These are phyloP conservation scores for Glonium stellatum DNA, from an alignment of 495 filamentous ascomycete species.

Conservation along the genomic window DNA sequence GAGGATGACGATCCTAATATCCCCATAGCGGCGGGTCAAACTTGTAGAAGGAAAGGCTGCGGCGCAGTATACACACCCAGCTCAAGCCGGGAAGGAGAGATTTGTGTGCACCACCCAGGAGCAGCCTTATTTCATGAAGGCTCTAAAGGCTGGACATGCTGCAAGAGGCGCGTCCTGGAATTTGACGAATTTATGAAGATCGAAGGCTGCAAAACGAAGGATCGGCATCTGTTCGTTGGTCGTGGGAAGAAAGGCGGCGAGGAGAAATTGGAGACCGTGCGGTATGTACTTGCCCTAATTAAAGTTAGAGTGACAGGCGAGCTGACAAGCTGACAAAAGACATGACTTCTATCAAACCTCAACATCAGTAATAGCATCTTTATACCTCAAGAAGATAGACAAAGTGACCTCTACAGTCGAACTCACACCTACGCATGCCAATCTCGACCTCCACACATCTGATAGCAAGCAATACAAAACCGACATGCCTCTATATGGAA, in stretches of 20 bases:
- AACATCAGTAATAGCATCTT: conserved; percentile 74
- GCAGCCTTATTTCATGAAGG: conserved; percentile 92
- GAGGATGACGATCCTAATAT: conserved; percentile 77
- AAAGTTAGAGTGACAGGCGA: not conserved
- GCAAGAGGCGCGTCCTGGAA: conserved; percentile 88
- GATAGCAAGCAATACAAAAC: conserved; percentile 78
- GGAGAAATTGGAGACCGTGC: conserved; percentile 60
- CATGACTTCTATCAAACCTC: conserved; percentile 95
- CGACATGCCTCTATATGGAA: conserved; percentile 65
- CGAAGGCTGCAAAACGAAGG: conserved; percentile 76
- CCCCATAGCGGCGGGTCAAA: conserved; percentile 61
- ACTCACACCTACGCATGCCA: conserved; percentile 53
- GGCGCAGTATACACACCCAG: conserved; percentile 54
- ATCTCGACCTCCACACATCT: conserved; percentile 73
- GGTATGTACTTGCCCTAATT: conserved; percentile 43
- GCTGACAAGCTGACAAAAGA: conserved; percentile 36
- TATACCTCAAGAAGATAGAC: conserved; percentile 96
- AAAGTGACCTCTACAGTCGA: conserved; percentile 65
- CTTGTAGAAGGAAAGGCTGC: conserved; percentile 74
- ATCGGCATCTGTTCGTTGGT: conserved; percentile 78
- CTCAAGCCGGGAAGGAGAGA: conserved; percentile 59
- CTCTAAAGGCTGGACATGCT: conserved; percentile 94
- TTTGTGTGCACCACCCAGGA: conserved; percentile 80
- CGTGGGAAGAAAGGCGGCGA: conserved; percentile 59
- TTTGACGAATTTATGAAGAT: conserved; percentile 98